phyloP scores from a whole-genome alignment of 768 basidiomycete genomes.

The Leccinellum luteum region DNA sequence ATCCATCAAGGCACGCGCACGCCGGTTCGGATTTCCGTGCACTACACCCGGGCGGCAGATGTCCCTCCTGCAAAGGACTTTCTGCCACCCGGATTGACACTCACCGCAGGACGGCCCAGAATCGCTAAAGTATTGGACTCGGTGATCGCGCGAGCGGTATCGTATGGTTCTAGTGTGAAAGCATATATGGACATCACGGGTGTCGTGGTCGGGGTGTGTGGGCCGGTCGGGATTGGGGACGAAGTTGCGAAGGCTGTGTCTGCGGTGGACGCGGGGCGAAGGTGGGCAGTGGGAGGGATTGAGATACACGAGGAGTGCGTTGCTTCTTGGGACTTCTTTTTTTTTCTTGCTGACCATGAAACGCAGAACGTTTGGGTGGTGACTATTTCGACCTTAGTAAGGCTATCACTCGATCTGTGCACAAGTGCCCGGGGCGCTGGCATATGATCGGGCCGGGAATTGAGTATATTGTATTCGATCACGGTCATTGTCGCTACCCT shows the following conservation, averaged over 20 bases:
- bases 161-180: constrained; percentile 38
- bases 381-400: background rate
- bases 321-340: background rate
- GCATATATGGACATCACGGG: constrained; percentile 26
- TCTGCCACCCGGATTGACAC: constrained; percentile 39
- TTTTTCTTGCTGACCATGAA: constrained; percentile 8
- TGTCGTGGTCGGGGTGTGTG: constrained; percentile 43
- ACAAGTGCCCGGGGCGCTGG: background rate
- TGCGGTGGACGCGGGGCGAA: constrained; percentile 30
- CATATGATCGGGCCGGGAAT: background rate
- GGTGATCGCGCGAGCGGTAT: constrained; percentile 44
- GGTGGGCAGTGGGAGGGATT: constrained; percentile 39
- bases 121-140: constrained; percentile 46
- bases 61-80: constrained; percentile 31
- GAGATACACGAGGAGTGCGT: constrained; percentile 43
- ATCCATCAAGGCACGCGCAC: constrained; percentile 34
- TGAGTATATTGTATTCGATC: background rate
- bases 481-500: background rate
- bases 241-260: constrained; percentile 36
- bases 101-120: constrained; percentile 57
- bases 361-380: constrained; percentile 31
- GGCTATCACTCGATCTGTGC: background rate
- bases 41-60: constrained; percentile 43
- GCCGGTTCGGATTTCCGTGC: constrained; percentile 39
- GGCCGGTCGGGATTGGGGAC: constrained; percentile 39